Base-by-base conservation (phyloP, 768 basidiomycete species). In the Dendrothele bispora region DNA sequence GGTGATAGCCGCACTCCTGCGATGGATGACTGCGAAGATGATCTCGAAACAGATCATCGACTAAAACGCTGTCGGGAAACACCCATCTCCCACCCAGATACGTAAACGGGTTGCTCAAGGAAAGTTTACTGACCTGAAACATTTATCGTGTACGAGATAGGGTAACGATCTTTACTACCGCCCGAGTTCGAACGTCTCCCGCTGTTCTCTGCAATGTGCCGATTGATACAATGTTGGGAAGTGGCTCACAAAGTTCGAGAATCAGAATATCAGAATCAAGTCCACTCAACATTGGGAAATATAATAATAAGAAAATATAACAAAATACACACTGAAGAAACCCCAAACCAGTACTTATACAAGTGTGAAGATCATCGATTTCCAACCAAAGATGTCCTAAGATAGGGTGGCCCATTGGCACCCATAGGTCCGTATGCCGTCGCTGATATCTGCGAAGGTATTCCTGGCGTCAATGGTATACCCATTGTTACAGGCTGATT, bases 21-120 rank as follows among this genome's bases (percentile, higher is more conserved):
- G 83, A 84, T 84, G 82, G 83, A 84, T 83, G 82, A 84, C 82
- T 84, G 80, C 82, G 78, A 75, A 73, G 74, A 69, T 68, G 80
- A 73, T 79, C 68, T 71, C 66, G 38, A 54, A 56, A 62, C 56
- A 55, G 50, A 32, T 10, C 10, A 32, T 32, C 10, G 30, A n/a
- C n/a, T n/a, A n/a, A n/a, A n/a, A n/a, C n/a, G n/a, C n/a, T n/a
- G n/a, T n/a, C n/a, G n/a, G n/a, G n/a, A n/a, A n/a, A n/a, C n/a
- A n/a, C n/a, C n/a, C n/a, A n/a, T n/a, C n/a, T n/a, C n/a, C n/a
- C n/a, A n/a, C n/a, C n/a, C n/a, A n/a, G n/a, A n/a, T n/a, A n/a
- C n/a, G n/a, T n/a, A n/a, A n/a, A n/a, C n/a, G n/a, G n/a, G n/a
- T n/a, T n/a, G n/a, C n/a, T n/a, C n/a, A n/a, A n/a, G n/a, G n/a